These are phyloP conservation scores for Pseudogymnoascus sp. DNA, from an alignment of 2,329 filamentous ascomycete species.

Conservation along the genomic window DNA sequence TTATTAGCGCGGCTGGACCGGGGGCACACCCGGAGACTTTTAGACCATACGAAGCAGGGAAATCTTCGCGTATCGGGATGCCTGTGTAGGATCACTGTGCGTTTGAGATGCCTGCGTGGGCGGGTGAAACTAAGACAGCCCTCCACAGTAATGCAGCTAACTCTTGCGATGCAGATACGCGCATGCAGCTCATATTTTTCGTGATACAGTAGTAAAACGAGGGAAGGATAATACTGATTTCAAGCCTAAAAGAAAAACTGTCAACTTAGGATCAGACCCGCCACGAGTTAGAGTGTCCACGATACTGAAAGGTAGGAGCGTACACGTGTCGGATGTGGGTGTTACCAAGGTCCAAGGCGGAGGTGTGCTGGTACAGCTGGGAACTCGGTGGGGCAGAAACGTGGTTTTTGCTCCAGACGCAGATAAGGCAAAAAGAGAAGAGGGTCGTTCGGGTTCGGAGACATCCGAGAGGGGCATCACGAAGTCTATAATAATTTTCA, in stretches of 20 bases:
- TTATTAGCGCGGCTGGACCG: not conserved
- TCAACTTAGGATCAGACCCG: not conserved
- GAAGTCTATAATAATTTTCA: not conserved
- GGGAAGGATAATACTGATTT: not conserved
- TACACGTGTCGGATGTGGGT: not conserved
- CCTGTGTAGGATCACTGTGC: not conserved
- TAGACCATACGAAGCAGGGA: not conserved
- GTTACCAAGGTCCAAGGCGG: not conserved
- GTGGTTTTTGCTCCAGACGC: not conserved
- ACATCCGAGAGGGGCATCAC: not conserved
- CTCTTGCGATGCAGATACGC: not conserved
- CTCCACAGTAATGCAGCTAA: not conserved
- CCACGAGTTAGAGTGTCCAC: too few relatives aligned
- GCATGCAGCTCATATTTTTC: not conserved
- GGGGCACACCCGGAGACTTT: not conserved
- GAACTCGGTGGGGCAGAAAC: not conserved
- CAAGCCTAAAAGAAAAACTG: not conserved
- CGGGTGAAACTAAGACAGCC: not conserved
- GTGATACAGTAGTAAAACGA: not conserved
- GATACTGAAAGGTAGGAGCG: too few relatives aligned
- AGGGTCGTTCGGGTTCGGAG: not conserved
- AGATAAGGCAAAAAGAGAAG: not conserved
- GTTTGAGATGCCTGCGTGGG: not conserved
- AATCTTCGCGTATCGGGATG: not conserved
- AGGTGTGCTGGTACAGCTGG: not conserved